Evolutionary conservation across 257 asterid genomes (phyloP).

Genomic region (Knoxia roxburghii): DNA sequence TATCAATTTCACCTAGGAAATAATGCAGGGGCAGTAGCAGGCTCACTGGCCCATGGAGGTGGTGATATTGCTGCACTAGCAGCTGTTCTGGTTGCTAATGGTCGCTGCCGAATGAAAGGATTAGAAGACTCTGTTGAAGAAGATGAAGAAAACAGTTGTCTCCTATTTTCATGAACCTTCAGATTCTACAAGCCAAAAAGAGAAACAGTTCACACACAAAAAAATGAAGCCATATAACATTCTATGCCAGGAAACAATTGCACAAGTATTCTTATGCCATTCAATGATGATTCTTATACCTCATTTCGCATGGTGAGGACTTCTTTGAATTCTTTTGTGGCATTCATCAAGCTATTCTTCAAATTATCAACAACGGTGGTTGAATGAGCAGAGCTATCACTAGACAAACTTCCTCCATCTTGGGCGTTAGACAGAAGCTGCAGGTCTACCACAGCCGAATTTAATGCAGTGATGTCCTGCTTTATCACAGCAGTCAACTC

Average conservation of each 20-base stretch:
- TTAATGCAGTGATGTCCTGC: conserved; percentile 63
- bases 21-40: conserved; percentile 47
- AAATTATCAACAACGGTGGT: conserved; percentile 77
- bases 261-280: background rate
- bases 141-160: conserved; percentile 67
- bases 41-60: conserved; percentile 74
- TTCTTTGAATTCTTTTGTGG: conserved; percentile 75
- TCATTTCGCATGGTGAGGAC: conserved; percentile 69
- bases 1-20: conserved; percentile 48
- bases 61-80: conserved; percentile 57
- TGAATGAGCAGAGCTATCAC: conserved; percentile 72
- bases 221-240: background rate
- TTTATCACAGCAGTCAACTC: conserved; percentile 61
- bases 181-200: conserved; percentile 41
- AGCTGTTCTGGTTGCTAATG: conserved; percentile 64
- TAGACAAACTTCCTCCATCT: conserved; percentile 49
- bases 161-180: conserved; percentile 72
- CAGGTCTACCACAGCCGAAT: conserved; percentile 60
- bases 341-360: conserved; percentile 69
- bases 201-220: background rate
- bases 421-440: conserved; percentile 60
- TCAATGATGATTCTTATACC: conserved; percentile 22
- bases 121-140: conserved; percentile 64
- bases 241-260: background rate
- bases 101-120: conserved; percentile 83